Evolutionary conservation across 345 rosid species (phyloP), one percentile per base, ranked within the genome.

Genomic region (Passiflora organensis): DNA sequence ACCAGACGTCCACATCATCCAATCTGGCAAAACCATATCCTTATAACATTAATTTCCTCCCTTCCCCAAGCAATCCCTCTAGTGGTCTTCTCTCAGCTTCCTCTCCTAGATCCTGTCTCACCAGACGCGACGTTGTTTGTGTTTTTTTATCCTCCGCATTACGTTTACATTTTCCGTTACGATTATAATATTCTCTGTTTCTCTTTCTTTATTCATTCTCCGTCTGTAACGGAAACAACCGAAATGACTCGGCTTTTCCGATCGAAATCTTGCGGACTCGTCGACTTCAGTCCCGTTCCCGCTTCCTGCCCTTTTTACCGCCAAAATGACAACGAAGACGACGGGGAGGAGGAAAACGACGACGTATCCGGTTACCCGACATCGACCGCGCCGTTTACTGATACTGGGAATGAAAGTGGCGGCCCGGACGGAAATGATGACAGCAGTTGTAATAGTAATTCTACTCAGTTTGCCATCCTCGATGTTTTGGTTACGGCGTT

Each of bases 211-310:
- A 1, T 13, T 39, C 43, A 4, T 39, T n/a, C n/a, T n/a, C n/a
- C n/a, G n/a, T n/a, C n/a, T n/a, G n/a, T n/a, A n/a, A n/a, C n/a
- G n/a, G n/a, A n/a, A n/a, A n/a, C n/a, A 6, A 14, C n/a, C 13
- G 13, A 11, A 41, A 87, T 91, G 97, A 82, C 84, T 42, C 63
- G 79, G 48, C 86, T 80, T 60, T 80, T 83, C 56, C 82, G 89
- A 69, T 87, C 95, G 62, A 86, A 79, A 71, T 82, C 93, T 54
- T 76, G 80, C 54, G 89, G 91, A 61, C 57, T 77, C 53, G 80
- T 70, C 32, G 82, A 76, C 32, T 65, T 65, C 60, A 52, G 51
- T 48, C 18, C 50, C 1, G 43, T 32, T 24, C 13, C 64, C 28
- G 74, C 78, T 13, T 68, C 80, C 5, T 24, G 60, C 59, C 64